A percentile compares a stretch with the other conserved stretches of the same genome.
Conservation (phyloP, 2,329 filamentous ascomycete genomes). For the Harringtonia aguacate region DNA sequence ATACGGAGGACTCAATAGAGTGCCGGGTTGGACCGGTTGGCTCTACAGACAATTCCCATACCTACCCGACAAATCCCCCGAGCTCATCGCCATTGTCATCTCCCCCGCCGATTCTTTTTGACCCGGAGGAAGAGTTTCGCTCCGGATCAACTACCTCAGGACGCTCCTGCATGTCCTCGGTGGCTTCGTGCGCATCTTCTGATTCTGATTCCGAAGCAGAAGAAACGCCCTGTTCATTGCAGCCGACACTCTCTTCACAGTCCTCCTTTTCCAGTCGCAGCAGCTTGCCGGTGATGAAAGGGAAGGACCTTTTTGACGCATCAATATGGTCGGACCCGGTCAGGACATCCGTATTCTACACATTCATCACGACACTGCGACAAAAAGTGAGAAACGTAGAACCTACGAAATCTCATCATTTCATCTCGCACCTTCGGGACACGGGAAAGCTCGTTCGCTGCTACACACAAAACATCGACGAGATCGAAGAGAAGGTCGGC, state of each 20-base stretch:
- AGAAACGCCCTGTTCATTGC: slow-evolving; percentile 29
- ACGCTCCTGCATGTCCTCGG: slow-evolving; percentile 26
- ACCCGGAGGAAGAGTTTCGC: slow-evolving; percentile 30
- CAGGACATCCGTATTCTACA: slow-evolving; percentile 61
- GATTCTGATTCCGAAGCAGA: slow-evolving; percentile 29
- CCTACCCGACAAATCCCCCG: slow-evolving; percentile 1
- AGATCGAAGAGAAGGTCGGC: slow-evolving; percentile 60
- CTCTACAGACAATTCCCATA: slow-evolving; percentile 10
- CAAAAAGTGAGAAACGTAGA: slow-evolving; percentile 52
- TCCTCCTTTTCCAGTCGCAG: slow-evolving; percentile 17
- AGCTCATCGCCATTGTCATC: slow-evolving; percentile 48
- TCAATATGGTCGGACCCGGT: slow-evolving; percentile 59
- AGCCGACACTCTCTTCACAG: slow-evolving; percentile 20
- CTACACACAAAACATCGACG: slow-evolving; percentile 69
- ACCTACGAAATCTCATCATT: slow-evolving; percentile 56
- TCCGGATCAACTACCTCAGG: slow-evolving; percentile 22
- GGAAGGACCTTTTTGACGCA: slow-evolving; percentile 60
- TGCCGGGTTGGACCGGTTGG: slow-evolving; percentile 12
- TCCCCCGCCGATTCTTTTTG: slow-evolving; percentile 40
- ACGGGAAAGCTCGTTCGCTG: slow-evolving; percentile 58
- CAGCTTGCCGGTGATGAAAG: slow-evolving; percentile 52
- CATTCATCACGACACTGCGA: slow-evolving; percentile 57
- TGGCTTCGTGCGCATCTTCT: slow-evolving; percentile 1
- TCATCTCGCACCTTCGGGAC: slow-evolving; percentile 57
- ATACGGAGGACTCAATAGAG: background rate